Evolutionary conservation across 306 rosid species (phyloP).

Genomic region (Lagenaria siceraria): DNA sequence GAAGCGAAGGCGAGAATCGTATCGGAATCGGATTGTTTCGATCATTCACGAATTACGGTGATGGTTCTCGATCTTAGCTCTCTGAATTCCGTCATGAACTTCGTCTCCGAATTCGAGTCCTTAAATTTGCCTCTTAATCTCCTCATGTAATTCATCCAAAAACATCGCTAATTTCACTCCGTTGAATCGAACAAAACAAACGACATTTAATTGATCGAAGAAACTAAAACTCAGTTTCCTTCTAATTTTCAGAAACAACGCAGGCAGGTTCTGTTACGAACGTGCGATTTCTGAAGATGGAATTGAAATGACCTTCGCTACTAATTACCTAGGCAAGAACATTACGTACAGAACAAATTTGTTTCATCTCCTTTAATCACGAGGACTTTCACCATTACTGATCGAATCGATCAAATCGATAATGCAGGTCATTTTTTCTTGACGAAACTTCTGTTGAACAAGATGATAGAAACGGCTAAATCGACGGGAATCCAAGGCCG

Average conservation of each 20-base stretch:
- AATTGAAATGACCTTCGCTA: conserved; percentile 84
- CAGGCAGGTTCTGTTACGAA: conserved; percentile 68
- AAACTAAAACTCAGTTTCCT: neutral
- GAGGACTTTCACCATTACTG: neutral
- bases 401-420: neutral
- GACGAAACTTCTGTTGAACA: conserved; percentile 50
- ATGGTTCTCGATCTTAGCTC: conserved; percentile 86
- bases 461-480: conserved; percentile 59
- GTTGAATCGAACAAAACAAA: neutral
- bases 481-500: conserved; percentile 51
- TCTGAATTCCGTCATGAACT: conserved; percentile 42
- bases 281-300: conserved; percentile 76
- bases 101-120: conserved; percentile 43
- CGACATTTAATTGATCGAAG: neutral
- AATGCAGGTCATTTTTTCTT: conserved; percentile 69
- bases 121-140: conserved; percentile 62
- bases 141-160: conserved; percentile 40
- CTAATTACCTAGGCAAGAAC: conserved; percentile 55
- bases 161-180: conserved; percentile 4
- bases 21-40: conserved; percentile 42
- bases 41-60: conserved; percentile 23
- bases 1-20: conserved; percentile 48
- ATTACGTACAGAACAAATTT: neutral
- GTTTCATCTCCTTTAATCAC: neutral
- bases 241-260: conserved; percentile 50